Base-by-base conservation (phyloP, 2,329 filamentous ascomycete genomes). In the Stagonosporopsis rhizophila region DNA sequence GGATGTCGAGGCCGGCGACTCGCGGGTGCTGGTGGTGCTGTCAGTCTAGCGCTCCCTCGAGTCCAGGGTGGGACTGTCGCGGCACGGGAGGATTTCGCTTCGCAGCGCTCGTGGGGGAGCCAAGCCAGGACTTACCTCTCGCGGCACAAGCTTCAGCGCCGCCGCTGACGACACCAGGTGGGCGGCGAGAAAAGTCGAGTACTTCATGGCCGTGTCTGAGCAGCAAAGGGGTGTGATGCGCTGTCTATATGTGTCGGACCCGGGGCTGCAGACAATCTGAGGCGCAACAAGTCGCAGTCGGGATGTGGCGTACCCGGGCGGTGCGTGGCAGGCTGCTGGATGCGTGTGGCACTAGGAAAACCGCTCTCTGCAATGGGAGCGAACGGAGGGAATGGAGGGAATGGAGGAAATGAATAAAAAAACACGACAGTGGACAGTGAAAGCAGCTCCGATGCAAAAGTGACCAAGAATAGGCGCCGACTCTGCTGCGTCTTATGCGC, bases 1-100 rank as follows among this genome's bases (percentile, higher is more conserved):
- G 75, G 38, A 85, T 83, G 48, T 82, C 78, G 49, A 84, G 75
- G 14, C 78, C 70, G 19, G 85, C 72, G 14, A 83, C 82, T 45
- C 73, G 75, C 3, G 82, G 80, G 38, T 69, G 71, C 72, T 75
- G 50, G 1, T 25, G 50, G 1, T 23, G n/a, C 17, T n/a, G 49
- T 68, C 52, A 69, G 64, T 48, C 44, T 42, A 19, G n/a, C 12
- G 15, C 30, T 32, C 30, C 5, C n/a, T n/a, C n/a, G n/a, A n/a
- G n/a, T n/a, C n/a, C n/a, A n/a, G 30, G 30, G 30, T 32, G 30
- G 27, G 14, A 32, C 30, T 15, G 12, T 32, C 30, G 30, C 37
- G 39, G 27, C 37, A 38, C 60, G 60, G 60, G 42, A 56, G 56
- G 56, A 57, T 44, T 44, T 63, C 59, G 64, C 61, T 61, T 64